Percentiles rank a stretch among this genome's conserved stretches.
phyloP scores from a whole-genome alignment of 2,329 filamentous ascomycete species.

The Sordariomycetes sp. region DNA sequence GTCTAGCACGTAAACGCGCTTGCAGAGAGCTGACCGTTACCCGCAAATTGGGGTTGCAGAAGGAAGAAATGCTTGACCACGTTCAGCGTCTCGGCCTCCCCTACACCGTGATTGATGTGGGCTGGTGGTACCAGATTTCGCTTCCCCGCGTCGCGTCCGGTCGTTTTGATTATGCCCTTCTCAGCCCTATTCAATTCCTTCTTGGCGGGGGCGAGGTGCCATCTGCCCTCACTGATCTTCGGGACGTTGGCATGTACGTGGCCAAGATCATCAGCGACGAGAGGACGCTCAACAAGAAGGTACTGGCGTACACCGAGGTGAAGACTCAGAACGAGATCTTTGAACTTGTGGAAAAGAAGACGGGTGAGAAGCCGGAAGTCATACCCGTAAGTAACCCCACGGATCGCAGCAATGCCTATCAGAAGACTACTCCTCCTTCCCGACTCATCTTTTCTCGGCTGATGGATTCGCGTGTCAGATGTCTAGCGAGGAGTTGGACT shows the following conservation, averaged over 20 bases:
- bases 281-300: conserved; percentile 41
- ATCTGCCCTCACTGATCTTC: conserved; percentile 34
- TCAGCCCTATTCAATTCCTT: conserved; percentile 23
- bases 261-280: conserved; percentile 40
- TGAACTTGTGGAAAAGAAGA: conserved; percentile 32
- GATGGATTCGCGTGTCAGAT: not conserved
- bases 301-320: conserved; percentile 38
- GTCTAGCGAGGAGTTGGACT: not conserved
- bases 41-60: conserved; percentile 16
- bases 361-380: conserved; percentile 33
- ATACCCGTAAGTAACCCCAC: conserved; percentile 5
- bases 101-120: conserved; percentile 48
- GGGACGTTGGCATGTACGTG: conserved; percentile 44
- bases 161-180: conserved; percentile 27
- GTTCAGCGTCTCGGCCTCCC: conserved; percentile 37
- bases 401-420: too few species aligned
- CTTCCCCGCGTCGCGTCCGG: conserved; percentile 17
- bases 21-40: not conserved
- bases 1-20: not conserved
- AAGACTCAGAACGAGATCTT: conserved; percentile 35
- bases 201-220: conserved; percentile 33
- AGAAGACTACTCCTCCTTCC: not conserved
- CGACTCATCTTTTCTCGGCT: not conserved
- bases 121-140: conserved; percentile 47
- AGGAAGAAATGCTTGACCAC: conserved; percentile 40